A percentile compares a stretch with the other conserved stretches of the same genome.
Conservation (phyloP, 257 asterid species). For the Leonotis leonurus region DNA sequence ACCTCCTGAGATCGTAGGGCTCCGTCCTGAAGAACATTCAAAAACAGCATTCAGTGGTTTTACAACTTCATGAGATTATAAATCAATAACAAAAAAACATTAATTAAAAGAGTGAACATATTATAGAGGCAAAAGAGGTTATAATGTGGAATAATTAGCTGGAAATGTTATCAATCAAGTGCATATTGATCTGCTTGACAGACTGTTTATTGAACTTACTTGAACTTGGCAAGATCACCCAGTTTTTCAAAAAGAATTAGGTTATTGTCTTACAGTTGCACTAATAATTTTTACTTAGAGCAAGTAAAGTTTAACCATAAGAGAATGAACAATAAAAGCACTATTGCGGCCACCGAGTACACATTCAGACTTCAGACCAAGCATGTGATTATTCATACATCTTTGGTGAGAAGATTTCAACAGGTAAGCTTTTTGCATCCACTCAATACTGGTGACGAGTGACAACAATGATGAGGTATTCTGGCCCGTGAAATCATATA, state of each 20-base stretch:
- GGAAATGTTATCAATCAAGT: neutral
- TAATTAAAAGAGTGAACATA: neutral
- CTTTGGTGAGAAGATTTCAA: neutral
- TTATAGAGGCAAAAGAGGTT: neutral
- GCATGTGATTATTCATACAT: neutral
- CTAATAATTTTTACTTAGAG: neutral
- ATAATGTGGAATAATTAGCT: neutral
- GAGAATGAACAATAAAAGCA: neutral
- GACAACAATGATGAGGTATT: neutral
- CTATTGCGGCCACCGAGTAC: neutral
- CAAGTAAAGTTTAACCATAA: neutral
- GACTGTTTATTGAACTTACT: neutral
- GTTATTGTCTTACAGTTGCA: neutral
- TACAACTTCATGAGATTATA: slow-evolving; percentile 9
- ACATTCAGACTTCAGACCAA: neutral
- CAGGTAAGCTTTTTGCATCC: neutral
- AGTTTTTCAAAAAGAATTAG: neutral
- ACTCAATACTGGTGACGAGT: neutral
- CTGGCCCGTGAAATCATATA: neutral
- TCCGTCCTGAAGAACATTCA: slow-evolving; percentile 60
- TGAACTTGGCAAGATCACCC: neutral
- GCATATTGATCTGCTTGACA: neutral
- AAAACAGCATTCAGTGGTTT: slow-evolving; percentile 23
- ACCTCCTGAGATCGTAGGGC: slow-evolving; percentile 75
- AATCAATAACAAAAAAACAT: slow-evolving; percentile 4